A percentile compares a stretch with the other conserved stretches of the same genome.
phyloP scores from a whole-genome alignment of 495 filamentous ascomycete species.

The Apiosordaria backusii region DNA sequence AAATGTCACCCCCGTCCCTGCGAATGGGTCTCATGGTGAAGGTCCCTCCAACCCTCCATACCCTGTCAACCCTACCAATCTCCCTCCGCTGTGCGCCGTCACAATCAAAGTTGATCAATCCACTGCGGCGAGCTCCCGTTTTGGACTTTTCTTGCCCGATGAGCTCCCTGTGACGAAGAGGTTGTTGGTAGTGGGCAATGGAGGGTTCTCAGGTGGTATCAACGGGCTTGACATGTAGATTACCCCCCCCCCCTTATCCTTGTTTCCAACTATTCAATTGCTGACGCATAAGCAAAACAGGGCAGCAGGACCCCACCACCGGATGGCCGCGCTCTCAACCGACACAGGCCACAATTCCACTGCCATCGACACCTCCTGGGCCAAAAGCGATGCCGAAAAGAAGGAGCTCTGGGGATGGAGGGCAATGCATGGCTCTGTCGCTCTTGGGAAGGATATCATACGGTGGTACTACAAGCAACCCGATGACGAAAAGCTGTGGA shows the following conservation, averaged over 20 bases:
- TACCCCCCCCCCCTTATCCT: background rate
- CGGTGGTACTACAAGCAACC: slow-evolving; percentile 36
- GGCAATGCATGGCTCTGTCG: slow-evolving; percentile 50
- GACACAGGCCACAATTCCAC: slow-evolving; percentile 54
- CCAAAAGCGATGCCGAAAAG: slow-evolving; percentile 16
- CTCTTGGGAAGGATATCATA: slow-evolving; percentile 41
- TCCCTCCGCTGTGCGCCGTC: slow-evolving; percentile 50
- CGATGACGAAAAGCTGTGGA: slow-evolving; percentile 33
- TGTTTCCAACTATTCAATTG: background rate
- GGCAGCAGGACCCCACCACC: slow-evolving; percentile 26
- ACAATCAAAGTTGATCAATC: slow-evolving; percentile 45
- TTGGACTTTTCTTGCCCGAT: slow-evolving; percentile 51
- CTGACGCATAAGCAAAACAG: background rate
- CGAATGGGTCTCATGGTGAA: slow-evolving; percentile 36
- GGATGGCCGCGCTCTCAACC: slow-evolving; percentile 54
- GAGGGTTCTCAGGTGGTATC: slow-evolving; percentile 47
- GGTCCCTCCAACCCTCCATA: slow-evolving; percentile 38
- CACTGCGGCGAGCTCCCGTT: slow-evolving; percentile 39
- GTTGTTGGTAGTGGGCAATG: slow-evolving; percentile 44
- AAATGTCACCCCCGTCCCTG: slow-evolving; percentile 28
- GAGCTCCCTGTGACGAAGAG: slow-evolving; percentile 40
- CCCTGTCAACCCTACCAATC: slow-evolving; percentile 41
- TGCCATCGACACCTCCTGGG: slow-evolving; percentile 44
- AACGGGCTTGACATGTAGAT: slow-evolving; percentile 47
- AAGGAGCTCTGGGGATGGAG: slow-evolving; percentile 45